phyloP scores from a whole-genome alignment of 1,284 basidiomycete genomes.

The Gymnopus androsaceus region DNA sequence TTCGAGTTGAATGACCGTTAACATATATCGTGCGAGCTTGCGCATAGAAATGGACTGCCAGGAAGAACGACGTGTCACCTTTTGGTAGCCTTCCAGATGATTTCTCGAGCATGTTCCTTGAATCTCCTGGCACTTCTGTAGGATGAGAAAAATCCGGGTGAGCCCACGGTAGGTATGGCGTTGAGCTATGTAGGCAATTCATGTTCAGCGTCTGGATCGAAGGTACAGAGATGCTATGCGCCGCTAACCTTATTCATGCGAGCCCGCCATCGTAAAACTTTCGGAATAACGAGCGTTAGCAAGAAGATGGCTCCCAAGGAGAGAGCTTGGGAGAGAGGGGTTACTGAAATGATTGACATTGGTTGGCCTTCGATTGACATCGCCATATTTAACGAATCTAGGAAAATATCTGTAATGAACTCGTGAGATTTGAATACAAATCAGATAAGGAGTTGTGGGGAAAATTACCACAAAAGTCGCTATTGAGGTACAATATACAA shows the following conservation, averaged over 20 bases:
- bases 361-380: background rate
- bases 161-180: conserved; percentile 14
- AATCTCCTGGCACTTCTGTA: conserved; percentile 7
- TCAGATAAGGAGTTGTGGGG: no score
- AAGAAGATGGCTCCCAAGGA: background rate
- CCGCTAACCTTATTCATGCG: conserved; percentile 5
- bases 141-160: conserved; percentile 10
- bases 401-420: no score
- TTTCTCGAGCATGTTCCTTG: conserved; percentile 5
- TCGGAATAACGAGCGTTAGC: background rate
- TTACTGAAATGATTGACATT: background rate
- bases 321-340: background rate
- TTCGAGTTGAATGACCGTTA: no score
- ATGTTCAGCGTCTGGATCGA: background rate
- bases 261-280: background rate
- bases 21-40: no score
- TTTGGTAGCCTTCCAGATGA: conserved; percentile 13
- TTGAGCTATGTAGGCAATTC: conserved; percentile 2
- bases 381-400: background rate
- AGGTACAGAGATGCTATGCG: no score
- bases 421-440: no score
- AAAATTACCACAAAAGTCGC: no score
- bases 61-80: no score
- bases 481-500: no score
- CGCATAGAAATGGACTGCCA: no score